Percentiles rank a stretch among this genome's conserved stretches.
Conservation (phyloP, 345 rosid species). For the Gossypium raimondii region DNA sequence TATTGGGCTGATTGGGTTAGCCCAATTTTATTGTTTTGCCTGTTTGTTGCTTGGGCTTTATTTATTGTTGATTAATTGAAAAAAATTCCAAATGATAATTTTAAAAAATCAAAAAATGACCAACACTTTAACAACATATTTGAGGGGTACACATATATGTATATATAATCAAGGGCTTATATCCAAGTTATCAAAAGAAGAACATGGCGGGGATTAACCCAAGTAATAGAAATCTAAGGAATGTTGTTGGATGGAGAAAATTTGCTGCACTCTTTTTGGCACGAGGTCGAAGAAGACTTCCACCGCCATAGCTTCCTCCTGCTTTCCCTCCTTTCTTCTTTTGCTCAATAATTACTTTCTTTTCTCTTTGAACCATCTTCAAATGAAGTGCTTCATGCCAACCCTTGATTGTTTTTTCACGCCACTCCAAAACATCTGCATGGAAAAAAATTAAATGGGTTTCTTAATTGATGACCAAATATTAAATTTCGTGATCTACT, state of each 20-base stretch:
- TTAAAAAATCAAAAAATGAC: too few species aligned
- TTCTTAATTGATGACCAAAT: neutral
- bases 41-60: too few species aligned
- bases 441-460: neutral
- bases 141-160: too few species aligned
- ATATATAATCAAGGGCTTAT: too few species aligned
- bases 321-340: conserved; percentile 6
- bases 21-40: too few species aligned
- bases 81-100: too few species aligned
- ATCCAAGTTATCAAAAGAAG: neutral
- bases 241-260: neutral
- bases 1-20: too few species aligned
- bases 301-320: neutral
- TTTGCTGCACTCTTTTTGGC: neutral
- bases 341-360: neutral
- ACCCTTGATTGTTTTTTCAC: neutral
- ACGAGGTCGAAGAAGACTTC: conserved; percentile 12
- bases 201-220: neutral
- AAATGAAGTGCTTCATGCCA: neutral
- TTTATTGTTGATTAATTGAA: too few species aligned
- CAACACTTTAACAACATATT: too few species aligned
- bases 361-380: neutral
- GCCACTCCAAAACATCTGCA: neutral
- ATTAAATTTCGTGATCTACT: neutral
- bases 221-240: neutral